Base-by-base conservation (phyloP, 1,284 basidiomycete genomes). In the Cutaneotrichosporon spelunceum region DNA sequence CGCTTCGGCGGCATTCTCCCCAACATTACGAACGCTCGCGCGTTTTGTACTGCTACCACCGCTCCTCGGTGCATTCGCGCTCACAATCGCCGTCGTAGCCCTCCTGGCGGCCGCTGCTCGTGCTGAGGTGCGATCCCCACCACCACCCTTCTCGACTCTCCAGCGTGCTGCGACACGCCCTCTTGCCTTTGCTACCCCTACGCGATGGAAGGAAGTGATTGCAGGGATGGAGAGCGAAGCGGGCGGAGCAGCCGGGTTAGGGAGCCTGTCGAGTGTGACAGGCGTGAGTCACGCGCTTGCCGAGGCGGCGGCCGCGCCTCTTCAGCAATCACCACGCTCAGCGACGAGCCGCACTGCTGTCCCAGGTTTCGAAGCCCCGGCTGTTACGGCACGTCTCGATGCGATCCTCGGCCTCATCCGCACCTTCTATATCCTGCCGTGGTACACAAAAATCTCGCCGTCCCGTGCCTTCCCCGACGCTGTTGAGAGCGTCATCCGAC, bases 401-500 rank as follows among this genome's bases (percentile, higher is more conserved):
- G 85, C 88, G 21, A 84, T 94, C 58, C 83, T 95, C 53, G 83
- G 84, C n/a, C 83, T 91, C 72, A 84, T 91, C 63, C 85, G 90
- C 30, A 82, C 87, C 59, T 90, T 91, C 77, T 95, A 94, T 73
- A 86, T 96, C 21, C 78, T 88, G 54, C 84, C 84, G 19, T 95
- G 93, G 93, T 95, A 93, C 81, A 83, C 82, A 65, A 84, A 87
- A 26, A 82, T 95, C 47, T 95, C 93, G 7, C 84, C 87, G 6
- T 92, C 91, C 0, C 87, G 90, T 7, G 86, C 90, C 1, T 97
- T 98, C 73, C 91, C 93, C 19, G 84, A 86, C 63, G 88, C 91
- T 13, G 87, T 95, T 50, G 91, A 93, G 8, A 80, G 81, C 3
- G 83, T 88, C 14, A 80, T 98, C 21, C 88, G 92, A 66, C 82